Base-by-base conservation (phyloP, 345 rosid genomes). In the Populus davidiana region DNA sequence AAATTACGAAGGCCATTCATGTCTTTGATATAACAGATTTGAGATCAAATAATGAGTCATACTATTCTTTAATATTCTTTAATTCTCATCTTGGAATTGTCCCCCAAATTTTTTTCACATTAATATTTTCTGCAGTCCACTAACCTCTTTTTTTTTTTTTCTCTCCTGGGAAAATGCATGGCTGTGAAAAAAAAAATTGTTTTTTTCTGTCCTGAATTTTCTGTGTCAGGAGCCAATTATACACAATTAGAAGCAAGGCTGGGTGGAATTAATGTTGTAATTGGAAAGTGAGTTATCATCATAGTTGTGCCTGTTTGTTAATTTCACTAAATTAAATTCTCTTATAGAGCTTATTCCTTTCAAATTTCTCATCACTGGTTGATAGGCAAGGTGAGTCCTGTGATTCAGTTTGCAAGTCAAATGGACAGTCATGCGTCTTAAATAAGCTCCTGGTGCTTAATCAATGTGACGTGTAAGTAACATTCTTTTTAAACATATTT, bases 301-400 rank as follows among this genome's bases (percentile, higher is more conserved):
- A 27, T 44, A 56, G 38, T 78, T 64, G 21, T 66, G 36, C 77
- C 54, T 39, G 31, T 77, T 69, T 67, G 67, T 68, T 70, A 6
- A 39, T 65, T 69, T 66, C 4, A 63, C 41, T 7, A 41, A 67
- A 29, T 64, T 49, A 50, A 54, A 8, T 61, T 20, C 63, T 31
- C 25, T 49, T 68, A 25, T n/a, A 33, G 63, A 27, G 36, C n/a
- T 81, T 61, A 75, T 63, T 52, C 67, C 29, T 33, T 65, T 64
- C 82, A 71, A 72, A 81, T 75, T 9, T 74, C 33, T 43, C 73
- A 56, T 86, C 62, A 41, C 75, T 76, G 66, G 59, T 70, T 76
- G 76, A 31, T 70, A 92, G 99, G 88, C 95, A 91, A 83, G 97
- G 98, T 8, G 94, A 91, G 85, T 90, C 99, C 66, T 95, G 98